A percentile compares a stretch with the other conserved stretches of the same genome.
These are phyloP conservation scores for Wilcoxina mikolae DNA, from an alignment of 495 filamentous ascomycete species.

Conservation along the genomic window DNA sequence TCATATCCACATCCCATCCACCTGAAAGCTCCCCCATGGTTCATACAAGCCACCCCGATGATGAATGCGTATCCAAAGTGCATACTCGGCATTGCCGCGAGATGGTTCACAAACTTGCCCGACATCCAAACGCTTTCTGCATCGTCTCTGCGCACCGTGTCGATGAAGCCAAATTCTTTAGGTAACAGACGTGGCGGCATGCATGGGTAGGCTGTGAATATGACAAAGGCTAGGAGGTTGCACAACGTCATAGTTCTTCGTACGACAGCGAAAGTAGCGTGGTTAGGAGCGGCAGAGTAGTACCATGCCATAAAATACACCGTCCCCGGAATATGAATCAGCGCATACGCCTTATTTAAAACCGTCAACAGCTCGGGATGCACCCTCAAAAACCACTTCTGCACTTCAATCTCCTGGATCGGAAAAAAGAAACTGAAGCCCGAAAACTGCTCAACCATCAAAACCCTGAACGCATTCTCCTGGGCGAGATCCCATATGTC, in stretches of 20 bases:
- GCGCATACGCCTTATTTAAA: conserved; percentile 47
- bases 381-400: conserved; percentile 45
- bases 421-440: conserved; percentile 42
- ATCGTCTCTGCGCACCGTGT: conserved; percentile 48
- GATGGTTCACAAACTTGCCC: conserved; percentile 42
- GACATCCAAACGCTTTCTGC: conserved; percentile 45
- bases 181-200: conserved; percentile 52
- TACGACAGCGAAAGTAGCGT: conserved; percentile 41
- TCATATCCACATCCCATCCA: conserved; percentile 14
- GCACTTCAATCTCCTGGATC: conserved; percentile 39
- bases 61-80: conserved; percentile 70
- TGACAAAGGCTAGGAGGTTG: conserved; percentile 46
- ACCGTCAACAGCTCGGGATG: conserved; percentile 42
- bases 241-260: conserved; percentile 50
- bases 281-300: conserved; percentile 44
- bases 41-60: conserved; percentile 53
- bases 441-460: conserved; percentile 46
- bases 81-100: conserved; percentile 62
- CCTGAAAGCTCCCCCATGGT: conserved; percentile 23
- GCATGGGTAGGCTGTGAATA: conserved; percentile 48
- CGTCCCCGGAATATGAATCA: conserved; percentile 53
- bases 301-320: conserved; percentile 55
- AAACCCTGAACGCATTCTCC: conserved; percentile 45
- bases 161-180: conserved; percentile 45
- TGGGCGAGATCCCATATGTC: conserved; percentile 54